Evolutionary conservation across 225 moss, liverwort and hornwort genomes (phyloP), one percentile per base, ranked within the genome.

Genomic region (Takakia lepidozioides): DNA sequence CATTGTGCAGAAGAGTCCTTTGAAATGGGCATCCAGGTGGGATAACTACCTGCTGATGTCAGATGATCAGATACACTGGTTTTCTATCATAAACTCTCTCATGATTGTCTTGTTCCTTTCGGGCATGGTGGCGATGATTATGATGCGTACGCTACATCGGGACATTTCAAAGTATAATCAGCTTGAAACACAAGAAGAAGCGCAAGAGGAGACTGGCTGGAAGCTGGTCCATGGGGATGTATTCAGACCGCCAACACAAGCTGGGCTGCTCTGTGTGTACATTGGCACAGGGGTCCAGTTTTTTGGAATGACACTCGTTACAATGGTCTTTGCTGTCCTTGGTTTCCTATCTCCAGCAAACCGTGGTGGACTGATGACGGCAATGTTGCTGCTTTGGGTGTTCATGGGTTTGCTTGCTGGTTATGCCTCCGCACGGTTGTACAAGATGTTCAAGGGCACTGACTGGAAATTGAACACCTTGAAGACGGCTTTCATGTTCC

Each of bases 41-140:
- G 90, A 91, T 39, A 81, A 80, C 1, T 86, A 83, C 44, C 80
- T 91, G 34, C 77, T 83, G 51, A 91, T 86, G 86, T 75, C 83
- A 61, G 90, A 91, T 58, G 83, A 86, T 24, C 90, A 91, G 66
- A 91, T 91, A 32, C 90, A 91, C 43, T 91, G 90, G 90, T 91
- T 91, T 42, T 91, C 90, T 5, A 91, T 91, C 49, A 86, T 91
- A 54, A 91, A 91, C 63, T 91, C 90, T 2, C 72, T 91, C 45
- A 83, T 91, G 90, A 91, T 91, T 38, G 90, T 91, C 26, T 61
- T 91, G 68, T 91, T 91, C 56, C 70, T 93, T 42, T 93, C 88
- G 52, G 93, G 88, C 36, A 93, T 93, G 93, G 93, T 93, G 57
- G 93, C 93, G 27, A 88, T 93, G 93, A 93, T 93, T 64, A 93